Base-by-base conservation (phyloP, 2,329 filamentous ascomycete genomes). In the Sporothrix pallida region DNA sequence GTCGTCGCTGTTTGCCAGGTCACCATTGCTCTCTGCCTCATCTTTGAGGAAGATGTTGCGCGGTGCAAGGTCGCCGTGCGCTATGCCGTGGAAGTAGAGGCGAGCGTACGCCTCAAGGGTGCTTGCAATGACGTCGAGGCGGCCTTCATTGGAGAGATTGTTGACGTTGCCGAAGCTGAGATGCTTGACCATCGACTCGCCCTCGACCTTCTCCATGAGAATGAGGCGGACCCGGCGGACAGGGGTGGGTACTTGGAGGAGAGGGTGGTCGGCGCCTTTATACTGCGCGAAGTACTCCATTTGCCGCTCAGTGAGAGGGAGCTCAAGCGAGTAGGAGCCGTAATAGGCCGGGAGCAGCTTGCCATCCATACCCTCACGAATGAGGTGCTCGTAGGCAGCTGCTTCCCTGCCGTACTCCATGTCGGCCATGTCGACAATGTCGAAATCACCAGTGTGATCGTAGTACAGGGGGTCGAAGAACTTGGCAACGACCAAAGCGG, bases 381-480 rank as follows among this genome's bases (percentile, higher is more conserved):
- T 65, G 13, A 77, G 46, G 54, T 76, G 74, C 31, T 52, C 7
- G 69, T 77, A 77, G 1, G 76, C 76, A 0, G 75, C 74, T 0
- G 56, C 56, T 37, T 77, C 76, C 1, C 74, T 71, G 20, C 75
- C 70, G 48, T 77, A 77, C 23, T 77, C 76, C 72, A 65, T 75
- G 62, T 77, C 76, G 6, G 74, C 74, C 5, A 67, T 44, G 31
- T 77, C 76, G 0, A 76, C 63, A 68, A 77, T 75, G 70, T 77
- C 75, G 17, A 58, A 70, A 0, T 67, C 48, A 3, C 75, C 75
- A 54, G 70, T 73, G 52, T 76, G 65, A 63, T 74, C 70, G 67
- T 74, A 77, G 70, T 76, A 77, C 17, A 77, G 52, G 1, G 76
- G 76, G 23, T 77, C 75, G 37, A 70, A 77, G 13, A 76, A 37